Evolutionary conservation across 1,139 yeast genomes (phyloP).

Genomic region (Blastobotrys indianensis): DNA sequence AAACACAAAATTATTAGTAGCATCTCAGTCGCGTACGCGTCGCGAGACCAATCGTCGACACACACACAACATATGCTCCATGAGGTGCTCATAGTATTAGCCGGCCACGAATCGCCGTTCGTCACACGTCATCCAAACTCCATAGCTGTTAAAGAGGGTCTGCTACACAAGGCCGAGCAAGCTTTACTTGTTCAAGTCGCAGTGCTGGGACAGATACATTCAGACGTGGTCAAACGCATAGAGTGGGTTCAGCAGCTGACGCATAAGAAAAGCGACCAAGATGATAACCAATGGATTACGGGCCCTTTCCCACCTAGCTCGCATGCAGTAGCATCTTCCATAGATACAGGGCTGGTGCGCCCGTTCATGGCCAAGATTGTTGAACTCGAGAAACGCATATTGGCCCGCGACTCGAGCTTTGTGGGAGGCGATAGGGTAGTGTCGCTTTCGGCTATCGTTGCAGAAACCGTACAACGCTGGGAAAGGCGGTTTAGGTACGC

Average conservation of each 20-base stretch:
- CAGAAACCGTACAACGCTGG: slow-evolving; percentile 21
- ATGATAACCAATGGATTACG: slow-evolving; percentile 5
- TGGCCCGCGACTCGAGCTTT: slow-evolving; percentile 20
- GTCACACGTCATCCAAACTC: slow-evolving; percentile 9
- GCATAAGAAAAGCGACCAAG: slow-evolving; percentile 1
- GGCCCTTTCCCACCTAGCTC: slow-evolving; percentile 21
- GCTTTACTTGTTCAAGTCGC: slow-evolving; percentile 20
- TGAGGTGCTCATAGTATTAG: slow-evolving; percentile 22
- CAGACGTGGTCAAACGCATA: slow-evolving; percentile 11
- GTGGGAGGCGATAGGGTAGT: slow-evolving; percentile 25
- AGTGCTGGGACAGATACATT: slow-evolving; percentile 18
- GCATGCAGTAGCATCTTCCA: slow-evolving; percentile 20
- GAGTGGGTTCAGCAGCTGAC: slow-evolving; percentile 14
- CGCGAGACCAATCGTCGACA: too few relatives aligned
- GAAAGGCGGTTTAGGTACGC: slow-evolving; percentile 21
- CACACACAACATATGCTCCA: slow-evolving; percentile 21
- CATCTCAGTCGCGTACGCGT: too few relatives aligned
- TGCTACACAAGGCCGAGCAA: slow-evolving; percentile 19
- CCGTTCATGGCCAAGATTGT: slow-evolving; percentile 18
- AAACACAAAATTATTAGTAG: too few relatives aligned
- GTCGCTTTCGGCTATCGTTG: slow-evolving; percentile 19
- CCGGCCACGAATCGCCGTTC: slow-evolving; percentile 24
- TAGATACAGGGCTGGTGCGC: slow-evolving; percentile 15
- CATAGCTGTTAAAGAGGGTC: slow-evolving; percentile 7
- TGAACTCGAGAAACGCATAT: slow-evolving; percentile 18